Conservation (phyloP, 2,329 filamentous ascomycete species). For the Pseudogymnoascus sp. region DNA sequence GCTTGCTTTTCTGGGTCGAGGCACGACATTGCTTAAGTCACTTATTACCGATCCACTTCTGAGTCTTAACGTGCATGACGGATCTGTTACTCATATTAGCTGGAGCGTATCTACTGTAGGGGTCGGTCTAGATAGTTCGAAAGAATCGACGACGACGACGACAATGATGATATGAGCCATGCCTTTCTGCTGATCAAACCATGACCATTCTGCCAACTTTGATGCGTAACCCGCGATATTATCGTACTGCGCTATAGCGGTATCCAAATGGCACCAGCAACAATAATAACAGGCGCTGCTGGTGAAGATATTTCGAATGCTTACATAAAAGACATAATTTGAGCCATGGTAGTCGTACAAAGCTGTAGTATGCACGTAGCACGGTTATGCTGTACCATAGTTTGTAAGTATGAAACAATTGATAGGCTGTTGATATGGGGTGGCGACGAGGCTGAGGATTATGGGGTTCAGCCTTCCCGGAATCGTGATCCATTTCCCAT, state of each 20-base stretch:
- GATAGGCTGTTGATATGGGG: background rate
- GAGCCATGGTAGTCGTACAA: background rate
- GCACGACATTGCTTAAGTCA: background rate
- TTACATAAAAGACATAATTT: background rate
- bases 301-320: background rate
- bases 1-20: background rate
- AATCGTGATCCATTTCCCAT: slow-evolving; percentile 6
- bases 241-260: background rate
- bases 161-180: background rate
- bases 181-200: background rate
- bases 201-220: background rate
- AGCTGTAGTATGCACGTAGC: background rate
- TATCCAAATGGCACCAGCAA: no score
- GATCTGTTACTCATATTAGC: background rate
- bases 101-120: background rate
- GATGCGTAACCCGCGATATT: background rate
- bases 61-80: background rate
- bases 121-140: background rate
- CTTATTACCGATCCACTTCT: background rate
- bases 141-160: background rate
- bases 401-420: background rate
- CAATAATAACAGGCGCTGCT: background rate
- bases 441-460: background rate
- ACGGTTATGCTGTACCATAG: background rate
- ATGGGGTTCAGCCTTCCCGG: background rate